These are phyloP conservation scores for Termitomyces eurrhizus DNA, from an alignment of 768 basidiomycete genomes.

Conservation along the genomic window DNA sequence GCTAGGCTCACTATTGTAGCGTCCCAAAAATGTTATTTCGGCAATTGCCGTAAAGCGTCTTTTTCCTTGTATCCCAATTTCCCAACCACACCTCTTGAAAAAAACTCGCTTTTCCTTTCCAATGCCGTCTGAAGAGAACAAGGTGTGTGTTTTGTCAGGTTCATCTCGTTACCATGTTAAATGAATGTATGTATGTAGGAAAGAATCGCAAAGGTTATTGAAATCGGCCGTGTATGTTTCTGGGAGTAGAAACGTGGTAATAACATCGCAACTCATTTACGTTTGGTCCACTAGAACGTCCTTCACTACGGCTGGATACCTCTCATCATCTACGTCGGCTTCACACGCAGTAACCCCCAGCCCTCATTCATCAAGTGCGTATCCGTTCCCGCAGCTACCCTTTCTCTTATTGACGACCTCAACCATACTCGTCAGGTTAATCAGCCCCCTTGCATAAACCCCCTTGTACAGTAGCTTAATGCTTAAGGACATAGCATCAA, in stretches of 20 bases:
- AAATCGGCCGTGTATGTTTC: conserved; percentile 70
- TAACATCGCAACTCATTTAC: conserved; percentile 1
- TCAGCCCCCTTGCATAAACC: conserved; percentile 82
- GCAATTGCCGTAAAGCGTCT: conserved; percentile 31
- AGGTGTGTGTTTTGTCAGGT: conserved; percentile 39
- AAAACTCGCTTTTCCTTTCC: conserved; percentile 13
- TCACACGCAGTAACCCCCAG: conserved; percentile 88
- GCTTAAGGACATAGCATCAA: conserved; percentile 12
- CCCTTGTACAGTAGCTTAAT: conserved; percentile 26
- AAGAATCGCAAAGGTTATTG: conserved; percentile 76
- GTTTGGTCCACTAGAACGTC: conserved; percentile 55
- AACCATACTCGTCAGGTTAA: conserved; percentile 53
- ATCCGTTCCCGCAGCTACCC: not conserved
- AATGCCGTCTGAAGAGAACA: conserved; percentile 92
- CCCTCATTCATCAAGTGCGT: conserved; percentile 94
- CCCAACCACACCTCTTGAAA: conserved; percentile 9
- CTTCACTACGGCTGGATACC: conserved; percentile 97
- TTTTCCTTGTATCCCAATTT: conserved; percentile 2
- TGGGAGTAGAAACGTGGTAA: not conserved
- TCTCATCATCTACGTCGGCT: conserved; percentile 93
- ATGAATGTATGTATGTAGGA: conserved; percentile 44
- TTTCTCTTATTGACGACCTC: conserved; percentile 2
- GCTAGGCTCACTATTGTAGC: not conserved
- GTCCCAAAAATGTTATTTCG: conserved; percentile 32
- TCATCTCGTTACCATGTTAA: not conserved